Evolutionary conservation across 2,329 filamentous ascomycete species (phyloP), one percentile per base, ranked within the genome.

Genomic region (Penicillium nordicum): DNA sequence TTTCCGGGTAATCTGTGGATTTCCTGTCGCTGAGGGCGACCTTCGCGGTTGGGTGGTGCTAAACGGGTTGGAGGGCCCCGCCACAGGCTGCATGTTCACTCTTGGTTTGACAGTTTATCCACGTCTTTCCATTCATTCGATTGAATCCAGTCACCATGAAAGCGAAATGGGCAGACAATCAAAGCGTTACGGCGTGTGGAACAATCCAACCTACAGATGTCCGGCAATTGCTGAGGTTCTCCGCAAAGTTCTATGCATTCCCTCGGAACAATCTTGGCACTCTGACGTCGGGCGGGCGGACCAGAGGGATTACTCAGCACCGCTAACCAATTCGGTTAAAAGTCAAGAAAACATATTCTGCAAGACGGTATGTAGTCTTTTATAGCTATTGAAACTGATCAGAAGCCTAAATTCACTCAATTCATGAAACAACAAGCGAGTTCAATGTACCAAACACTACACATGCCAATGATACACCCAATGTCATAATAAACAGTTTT

Each of bases 1-100:
- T 48, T 76, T 78, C 16, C 78, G 74, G 34, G 77, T 79, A 50
- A 79, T 79, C 53, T 78, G 76, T 6, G 8, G n/a, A 32, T 30
- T 45, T 21, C 43, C 43, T 21, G n/a, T 10, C 2, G 18, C 29
- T n/a, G 29, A 32, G 4, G 43, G 43, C n/a, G 43, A 43, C 25
- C 23, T 18, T n/a, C 8, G 43, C 43, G 29, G n/a, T 32, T 46
- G 27, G 11, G n/a, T 5, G 12, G 12, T 46, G 29, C 27, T 46
- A 34, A 12, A 46, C n/a, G 18, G 29, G 18, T 46, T 34, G 43
- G 43, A 34, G 12, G 43, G 18, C 29, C 12, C 18, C 29, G 18
- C 41, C 41, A 11, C 29, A 23, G 43, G 29, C 18, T 32, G 29
- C 43, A 46, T 46, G 12, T 46, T 46, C 43, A 18, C 21, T 9